Evolutionary conservation across 176 grass and related monocot species (phyloP), one percentile per base, ranked within the genome.

Genomic region (Carex kokanica): DNA sequence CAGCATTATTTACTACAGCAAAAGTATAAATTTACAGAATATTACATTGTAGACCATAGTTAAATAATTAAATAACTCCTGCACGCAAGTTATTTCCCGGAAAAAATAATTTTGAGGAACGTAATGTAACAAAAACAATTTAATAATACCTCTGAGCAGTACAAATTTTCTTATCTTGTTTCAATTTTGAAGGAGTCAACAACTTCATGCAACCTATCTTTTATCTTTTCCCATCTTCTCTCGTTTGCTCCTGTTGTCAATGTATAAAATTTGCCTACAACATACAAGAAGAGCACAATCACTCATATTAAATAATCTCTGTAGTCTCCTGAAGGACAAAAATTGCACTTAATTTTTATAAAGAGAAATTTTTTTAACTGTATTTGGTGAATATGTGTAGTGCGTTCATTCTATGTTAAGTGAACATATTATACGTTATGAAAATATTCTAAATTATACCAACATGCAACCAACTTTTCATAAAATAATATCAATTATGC

Each of bases 171-270:
- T 81, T 85, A 66, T 87, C 87, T 95, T 38, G 81, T 64, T 85
- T 95, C 89, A 8, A 93, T 89, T 87, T 89, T 99, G 75, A 99
- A 95, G 2, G 96, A 93, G 25, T 95, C 88, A 0, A 99, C 9
- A 31, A 95, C 87, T 8, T 85, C 87, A 34, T 90, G 93, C 83
- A 99, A 87, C 70, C 81, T 92, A 41, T 99, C 93, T 86, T 95
- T 95, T 91, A 99, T 99, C 67, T 95, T 95, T 23, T 86, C 93
- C 96, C 96, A 99, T 93, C 96, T 95, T 81, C 93, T 91, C 81
- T 99, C 93, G 31, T 93, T 99, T 83, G 96, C 89, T 62, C 96
- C 91, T 27, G 93, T 99, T 2, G 93, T 95, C 65, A 99, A 64
- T 21, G 93, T 95, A 85, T 93, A 95, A 79, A 95, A 98, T 71